Evolutionary conservation across 148 eudicot genomes (phyloP).

Genomic region (Fagopyrum tataricum): DNA sequence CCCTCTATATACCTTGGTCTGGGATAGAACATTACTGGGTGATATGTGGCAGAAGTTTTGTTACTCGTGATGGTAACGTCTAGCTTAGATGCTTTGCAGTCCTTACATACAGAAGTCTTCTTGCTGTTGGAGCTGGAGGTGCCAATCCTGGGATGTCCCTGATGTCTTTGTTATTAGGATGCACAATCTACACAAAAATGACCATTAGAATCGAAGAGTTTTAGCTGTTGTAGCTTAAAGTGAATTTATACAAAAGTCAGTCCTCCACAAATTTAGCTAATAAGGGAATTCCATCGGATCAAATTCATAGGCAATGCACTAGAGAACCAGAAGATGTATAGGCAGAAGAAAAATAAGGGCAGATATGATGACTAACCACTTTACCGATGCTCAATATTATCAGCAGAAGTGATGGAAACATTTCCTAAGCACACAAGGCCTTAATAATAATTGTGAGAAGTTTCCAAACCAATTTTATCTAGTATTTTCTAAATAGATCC

Average conservation of each 20-base stretch:
- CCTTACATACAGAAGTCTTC: conserved; percentile 58
- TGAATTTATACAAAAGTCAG: neutral
- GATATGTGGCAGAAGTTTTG: conserved; percentile 4
- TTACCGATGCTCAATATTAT: neutral
- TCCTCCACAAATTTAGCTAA: neutral
- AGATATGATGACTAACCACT: neutral
- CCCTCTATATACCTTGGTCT: conserved; percentile 10
- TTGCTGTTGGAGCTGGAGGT: conserved; percentile 78
- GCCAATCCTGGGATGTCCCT: conserved; percentile 93
- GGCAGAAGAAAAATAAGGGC: neutral
- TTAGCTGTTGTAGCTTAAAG: neutral
- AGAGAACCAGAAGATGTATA: neutral
- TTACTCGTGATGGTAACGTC: neutral
- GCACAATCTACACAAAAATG: conserved; percentile 46
- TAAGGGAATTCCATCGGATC: neutral
- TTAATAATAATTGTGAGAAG: no score
- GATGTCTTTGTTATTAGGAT: conserved; percentile 79
- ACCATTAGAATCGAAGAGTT: neutral
- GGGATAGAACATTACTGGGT: conserved; percentile 2
- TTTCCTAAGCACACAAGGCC: neutral
- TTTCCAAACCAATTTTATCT: neutral
- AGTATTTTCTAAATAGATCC: no score
- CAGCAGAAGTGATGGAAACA: neutral
- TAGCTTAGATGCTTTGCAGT: conserved; percentile 24
- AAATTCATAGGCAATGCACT: neutral